Evolutionary conservation across 2,329 filamentous ascomycete species (phyloP), one percentile per base, ranked within the genome.

Genomic region (Aspergillus fumigatiaffinis): DNA sequence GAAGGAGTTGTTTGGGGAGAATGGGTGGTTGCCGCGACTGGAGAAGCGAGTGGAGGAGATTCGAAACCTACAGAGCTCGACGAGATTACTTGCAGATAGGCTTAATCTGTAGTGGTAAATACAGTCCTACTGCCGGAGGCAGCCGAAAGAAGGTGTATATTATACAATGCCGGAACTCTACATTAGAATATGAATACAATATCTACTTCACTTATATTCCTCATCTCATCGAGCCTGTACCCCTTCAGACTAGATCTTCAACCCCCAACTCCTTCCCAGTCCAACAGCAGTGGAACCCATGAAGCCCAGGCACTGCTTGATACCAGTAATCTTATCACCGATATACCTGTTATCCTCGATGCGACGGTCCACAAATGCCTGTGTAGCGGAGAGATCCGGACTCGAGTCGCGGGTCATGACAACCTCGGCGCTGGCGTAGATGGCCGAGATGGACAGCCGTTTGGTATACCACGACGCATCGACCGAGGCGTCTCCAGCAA

Each of bases 331-430:
- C 10, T 86, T 81, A 23, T 82, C 80, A 3, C 88, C 87, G 3
- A 92, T 63, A 3, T 78, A 82, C 64, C 83, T 80, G 32, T 84
- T 79, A 76, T 95, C 92, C 58, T 85, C 81, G 55, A 96, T 76
- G 60, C 93, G 83, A 47, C 91, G 82, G 55, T 87, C 83, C 53
- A 97, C 77, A 71, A 97, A 99, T 9, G 84, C 81, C 63, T 87
- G 87, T 3, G 94, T 97, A 61, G 92, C 90, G 9, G 70, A 72
- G 67, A 90, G 94, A n/a, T 84, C 85, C 0, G 82, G 77, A 3
- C 88, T 92, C 59, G 79, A 81, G 74, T 97, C 94, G 58, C 89
- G 92, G 23, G 92, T 97, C 92, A 97, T 97, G 76, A 92, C 96
- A 4, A 97, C 79, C 76, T 99, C 94, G 55, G 88, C 84, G 35